A percentile compares a stretch with the other conserved stretches of the same genome.
Evolutionary conservation across 2,329 filamentous ascomycete species (phyloP).

Genomic region (Huntiella omanensis): DNA sequence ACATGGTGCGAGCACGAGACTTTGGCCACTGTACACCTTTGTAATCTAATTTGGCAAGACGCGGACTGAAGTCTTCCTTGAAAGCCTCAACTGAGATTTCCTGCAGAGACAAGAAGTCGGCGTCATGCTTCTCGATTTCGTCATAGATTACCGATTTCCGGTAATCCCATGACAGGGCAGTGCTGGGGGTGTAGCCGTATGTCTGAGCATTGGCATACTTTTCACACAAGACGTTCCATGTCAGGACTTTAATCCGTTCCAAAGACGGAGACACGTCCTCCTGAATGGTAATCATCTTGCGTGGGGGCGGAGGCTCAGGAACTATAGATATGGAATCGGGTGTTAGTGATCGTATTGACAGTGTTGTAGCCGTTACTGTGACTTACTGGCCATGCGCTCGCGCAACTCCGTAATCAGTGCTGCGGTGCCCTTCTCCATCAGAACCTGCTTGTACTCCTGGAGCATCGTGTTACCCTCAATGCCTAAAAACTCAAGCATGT

Average conservation of each 20-base stretch:
- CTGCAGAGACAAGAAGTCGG: slow-evolving; percentile 83
- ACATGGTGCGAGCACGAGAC: slow-evolving; percentile 78
- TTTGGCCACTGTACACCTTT: slow-evolving; percentile 89
- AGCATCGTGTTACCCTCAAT: slow-evolving; percentile 83
- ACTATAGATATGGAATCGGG: slow-evolving; percentile 27
- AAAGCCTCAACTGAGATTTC: slow-evolving; percentile 87
- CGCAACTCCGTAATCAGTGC: slow-evolving; percentile 66
- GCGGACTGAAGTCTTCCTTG: slow-evolving; percentile 76
- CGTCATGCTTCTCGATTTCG: slow-evolving; percentile 59
- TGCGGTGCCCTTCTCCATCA: slow-evolving; percentile 75
- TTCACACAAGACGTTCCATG: slow-evolving; percentile 92
- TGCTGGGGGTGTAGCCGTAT: slow-evolving; percentile 79
- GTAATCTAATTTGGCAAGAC: slow-evolving; percentile 73
- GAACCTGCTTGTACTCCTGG: slow-evolving; percentile 54
- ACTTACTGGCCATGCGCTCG: slow-evolving; percentile 68
- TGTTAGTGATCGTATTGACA: not conserved
- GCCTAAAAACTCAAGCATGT: slow-evolving; percentile 72
- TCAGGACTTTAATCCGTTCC: slow-evolving; percentile 68
- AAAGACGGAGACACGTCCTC: slow-evolving; percentile 38
- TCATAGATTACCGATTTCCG: slow-evolving; percentile 66
- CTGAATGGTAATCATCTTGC: slow-evolving; percentile 63
- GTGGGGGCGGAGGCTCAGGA: slow-evolving; percentile 55
- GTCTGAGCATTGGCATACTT: slow-evolving; percentile 69
- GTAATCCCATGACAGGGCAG: slow-evolving; percentile 71
- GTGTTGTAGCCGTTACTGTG: not conserved